Evolutionary conservation across 2,329 filamentous ascomycete species (phyloP), one percentile per base, ranked within the genome.

Genomic region (Hypoxylon sp.): DNA sequence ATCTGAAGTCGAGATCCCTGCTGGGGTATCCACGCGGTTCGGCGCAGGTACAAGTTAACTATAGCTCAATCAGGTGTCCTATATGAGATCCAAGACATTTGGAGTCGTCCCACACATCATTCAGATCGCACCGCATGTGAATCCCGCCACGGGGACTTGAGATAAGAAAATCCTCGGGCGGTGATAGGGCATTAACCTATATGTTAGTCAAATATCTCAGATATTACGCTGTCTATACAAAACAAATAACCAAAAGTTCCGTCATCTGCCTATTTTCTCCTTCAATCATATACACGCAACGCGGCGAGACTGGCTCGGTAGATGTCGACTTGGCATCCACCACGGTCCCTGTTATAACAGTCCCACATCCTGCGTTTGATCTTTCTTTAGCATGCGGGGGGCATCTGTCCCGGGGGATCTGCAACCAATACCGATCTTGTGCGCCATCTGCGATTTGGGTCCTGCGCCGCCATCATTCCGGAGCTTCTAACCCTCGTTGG

Each of bases 31-130:
- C 63, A 69, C 70, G 68, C 69, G 71, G 72, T 59, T 55, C 65
- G 73, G 71, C 73, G 75, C 75, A 76, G 75, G 74, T 75, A 75
- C 75, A 72, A 48, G 35, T 46, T 55, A 56, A 53, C 69, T 46
- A 62, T 61, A 46, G 61, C 55, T 65, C 66, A 71, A 76, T 76
- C 75, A 76, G 72, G 60, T 76, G 74, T 42, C 61, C 44, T 48
- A 58, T 57, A 64, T 60, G 61, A 70, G 60, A 66, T 58, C 59
- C 66, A 69, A 74, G 72, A 73, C 74, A 73, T 60, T 58, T 61
- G 69, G 59, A 50, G 53, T 68, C 61, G 58, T 42, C 50, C 69
- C 70, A 73, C 68, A 27, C 50, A 56, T 37, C 51, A 63, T 72
- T 57, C 58, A 67, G 64, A 70, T 72, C 44, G 46, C 65, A 72